These are phyloP conservation scores for Xerocomus nothofagi DNA, from an alignment of 1,284 basidiomycete species.

Conservation along the genomic window DNA sequence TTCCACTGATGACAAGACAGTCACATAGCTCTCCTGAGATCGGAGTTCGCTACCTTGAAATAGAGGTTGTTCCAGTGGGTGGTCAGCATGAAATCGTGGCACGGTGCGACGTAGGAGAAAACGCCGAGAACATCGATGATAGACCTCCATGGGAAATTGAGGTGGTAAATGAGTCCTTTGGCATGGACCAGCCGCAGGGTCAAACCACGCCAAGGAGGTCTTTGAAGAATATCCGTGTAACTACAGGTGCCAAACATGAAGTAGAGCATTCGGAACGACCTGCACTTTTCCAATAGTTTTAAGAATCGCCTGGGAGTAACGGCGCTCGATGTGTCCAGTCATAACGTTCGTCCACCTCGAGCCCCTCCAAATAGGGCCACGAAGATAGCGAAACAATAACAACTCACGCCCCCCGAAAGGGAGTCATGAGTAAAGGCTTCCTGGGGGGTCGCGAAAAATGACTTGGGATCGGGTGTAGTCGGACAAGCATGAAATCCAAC, in stretches of 20 bases:
- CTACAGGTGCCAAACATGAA: slow-evolving; percentile 11
- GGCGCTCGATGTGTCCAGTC: slow-evolving; percentile 9
- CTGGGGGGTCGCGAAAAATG: slow-evolving; percentile 9
- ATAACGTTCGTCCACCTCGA: not conserved
- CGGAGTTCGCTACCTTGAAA: not conserved
- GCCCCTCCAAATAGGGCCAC: slow-evolving; percentile 13
- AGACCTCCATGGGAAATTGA: slow-evolving; percentile 13
- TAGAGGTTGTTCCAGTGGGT: slow-evolving; percentile 1
- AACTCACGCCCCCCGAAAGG: slow-evolving; percentile 13
- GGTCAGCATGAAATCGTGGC: slow-evolving; percentile 1
- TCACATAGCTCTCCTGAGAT: not conserved
- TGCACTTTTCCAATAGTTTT: slow-evolving; percentile 16
- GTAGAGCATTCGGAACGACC: slow-evolving; percentile 6
- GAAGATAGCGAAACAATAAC: slow-evolving; percentile 17
- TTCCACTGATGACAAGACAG: slow-evolving; percentile 10
- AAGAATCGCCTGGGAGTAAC: slow-evolving; percentile 18
- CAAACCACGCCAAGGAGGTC: slow-evolving; percentile 14
- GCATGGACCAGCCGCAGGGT: too few relatives aligned
- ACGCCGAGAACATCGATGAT: slow-evolving; percentile 16
- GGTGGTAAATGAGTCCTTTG: not conserved
- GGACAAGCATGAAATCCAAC: not conserved
- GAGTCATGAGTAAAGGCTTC: not conserved
- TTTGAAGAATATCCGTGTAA: slow-evolving; percentile 13
- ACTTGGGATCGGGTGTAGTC: not conserved
- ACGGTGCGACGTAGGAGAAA: slow-evolving; percentile 17